Conservation (phyloP, 805 yeast species). For the Ogataea naganishii region DNA sequence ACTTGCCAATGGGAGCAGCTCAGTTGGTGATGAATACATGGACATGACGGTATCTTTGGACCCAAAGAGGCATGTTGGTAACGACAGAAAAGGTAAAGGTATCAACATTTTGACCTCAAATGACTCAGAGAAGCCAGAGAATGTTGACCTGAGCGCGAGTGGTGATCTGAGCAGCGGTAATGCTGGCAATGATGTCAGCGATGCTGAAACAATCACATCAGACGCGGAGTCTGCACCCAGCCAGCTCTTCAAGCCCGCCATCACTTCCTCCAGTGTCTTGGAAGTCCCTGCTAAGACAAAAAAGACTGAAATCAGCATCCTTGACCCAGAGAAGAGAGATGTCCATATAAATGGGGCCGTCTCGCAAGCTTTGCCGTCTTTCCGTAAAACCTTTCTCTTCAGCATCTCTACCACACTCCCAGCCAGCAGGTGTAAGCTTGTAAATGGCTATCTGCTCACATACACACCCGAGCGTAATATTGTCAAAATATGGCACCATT, state of each 20-base stretch:
- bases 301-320: too few species aligned
- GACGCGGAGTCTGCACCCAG: not conserved
- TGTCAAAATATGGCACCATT: conserved; percentile 13
- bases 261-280: not conserved
- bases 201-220: conserved; percentile 1
- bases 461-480: conserved; percentile 11
- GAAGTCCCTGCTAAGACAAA: too few species aligned
- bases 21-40: conserved; percentile 10
- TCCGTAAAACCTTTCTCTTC: too few species aligned
- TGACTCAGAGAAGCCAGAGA: too few species aligned
- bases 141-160: not conserved
- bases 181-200: conserved; percentile 1
- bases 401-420: conserved; percentile 10
- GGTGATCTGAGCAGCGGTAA: not conserved
- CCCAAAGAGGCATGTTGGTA: conserved; percentile 4
- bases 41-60: conserved; percentile 18
- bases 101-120: too few species aligned
- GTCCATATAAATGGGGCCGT: too few species aligned
- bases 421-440: conserved; percentile 9
- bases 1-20: conserved; percentile 2
- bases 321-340: too few species aligned
- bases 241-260: not conserved
- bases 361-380: too few species aligned
- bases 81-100: not conserved
- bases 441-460: conserved; percentile 6